Base-by-base conservation (phyloP, 805 yeast species). In the Myxozyma mucilagina region DNA sequence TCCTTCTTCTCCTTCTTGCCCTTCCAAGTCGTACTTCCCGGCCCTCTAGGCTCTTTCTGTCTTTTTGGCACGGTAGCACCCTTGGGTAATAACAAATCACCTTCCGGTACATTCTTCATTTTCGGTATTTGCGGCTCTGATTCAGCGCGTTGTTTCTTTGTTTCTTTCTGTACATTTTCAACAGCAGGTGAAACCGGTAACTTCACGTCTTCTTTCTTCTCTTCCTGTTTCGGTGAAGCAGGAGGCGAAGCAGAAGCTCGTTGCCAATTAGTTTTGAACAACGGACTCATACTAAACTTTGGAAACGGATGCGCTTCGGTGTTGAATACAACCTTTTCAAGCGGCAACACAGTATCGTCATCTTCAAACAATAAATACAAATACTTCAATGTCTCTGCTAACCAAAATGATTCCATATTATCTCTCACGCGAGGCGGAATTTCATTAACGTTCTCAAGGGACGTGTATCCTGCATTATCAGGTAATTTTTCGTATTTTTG, bases 241-340 rank as follows among this genome's bases (percentile, higher is more conserved):
- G 29, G 29, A 24, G 41, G 41, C 41, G 13, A n/a, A 38, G 6
- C 41, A 38, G 13, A 1, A 41, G 41, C 32, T 32, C 43, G 35
- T 14, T 32, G 24, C 67, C 67, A 63, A 8, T 66, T 66, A 3
- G 67, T 63, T 35, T 52, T 57, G 38, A 63, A 63, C 4, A 54
- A 48, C 2, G 67, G 63, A 4, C 36, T 60, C 53, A 56, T 44
- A 31, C 49, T 41, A 41, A 66, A 65, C n/a, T 49, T 51, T 16
- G 97, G 97, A 74, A 91, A 83, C 41, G 96, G 94, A 72, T 91
- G 97, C 0, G 96, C 97, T 71, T 91, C 97, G 1, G 97, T 90
- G 75, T 90, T 92, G 79, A 89, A 90, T 5, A 92, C 90, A 56
- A 85, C 81, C 60, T 85, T 75, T 50, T 82, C 83, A 67, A 91